Evolutionary conservation across 2,329 filamentous ascomycete species (phyloP).

Genomic region (Pezicula radicicola): DNA sequence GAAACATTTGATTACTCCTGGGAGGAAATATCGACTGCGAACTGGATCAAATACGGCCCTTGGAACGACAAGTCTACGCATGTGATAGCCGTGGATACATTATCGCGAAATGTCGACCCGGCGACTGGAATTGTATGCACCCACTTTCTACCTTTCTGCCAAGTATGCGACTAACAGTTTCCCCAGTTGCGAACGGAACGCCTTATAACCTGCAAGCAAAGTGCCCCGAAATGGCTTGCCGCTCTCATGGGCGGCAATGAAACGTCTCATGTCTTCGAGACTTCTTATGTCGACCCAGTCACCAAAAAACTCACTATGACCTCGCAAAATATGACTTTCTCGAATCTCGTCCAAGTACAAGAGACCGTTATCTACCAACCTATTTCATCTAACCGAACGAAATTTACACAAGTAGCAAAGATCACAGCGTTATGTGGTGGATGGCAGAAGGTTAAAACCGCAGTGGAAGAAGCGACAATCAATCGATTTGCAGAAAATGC

Average conservation of each 20-base stretch:
- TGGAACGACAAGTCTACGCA: conserved; percentile 99
- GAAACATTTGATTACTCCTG: conserved; percentile 97
- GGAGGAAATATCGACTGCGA: conserved; percentile 95
- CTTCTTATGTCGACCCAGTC: conserved; percentile 85
- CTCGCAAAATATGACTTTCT: conserved; percentile 90
- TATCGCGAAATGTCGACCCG: conserved; percentile 67
- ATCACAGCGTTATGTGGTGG: conserved; percentile 94
- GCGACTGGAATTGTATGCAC: conserved; percentile 61
- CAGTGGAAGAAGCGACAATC: conserved; percentile 89
- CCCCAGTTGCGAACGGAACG: conserved; percentile 66
- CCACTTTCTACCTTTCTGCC: neutral
- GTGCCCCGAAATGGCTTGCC: conserved; percentile 77
- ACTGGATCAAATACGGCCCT: conserved; percentile 98
- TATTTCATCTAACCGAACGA: conserved; percentile 55
- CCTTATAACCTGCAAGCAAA: conserved; percentile 59
- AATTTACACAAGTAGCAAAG: conserved; percentile 85
- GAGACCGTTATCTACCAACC: conserved; percentile 90
- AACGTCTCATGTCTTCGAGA: conserved; percentile 88
- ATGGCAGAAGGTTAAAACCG: conserved; percentile 96
- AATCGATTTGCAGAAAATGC: conserved; percentile 91
- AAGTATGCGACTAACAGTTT: conserved; percentile 8
- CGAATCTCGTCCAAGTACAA: conserved; percentile 84
- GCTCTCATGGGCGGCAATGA: conserved; percentile 76
- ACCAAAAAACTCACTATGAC: conserved; percentile 93
- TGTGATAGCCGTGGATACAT: conserved; percentile 91